Percentiles rank a stretch among this genome's conserved stretches.
Conservation (phyloP, 345 rosid genomes). For the Balakata baccata region DNA sequence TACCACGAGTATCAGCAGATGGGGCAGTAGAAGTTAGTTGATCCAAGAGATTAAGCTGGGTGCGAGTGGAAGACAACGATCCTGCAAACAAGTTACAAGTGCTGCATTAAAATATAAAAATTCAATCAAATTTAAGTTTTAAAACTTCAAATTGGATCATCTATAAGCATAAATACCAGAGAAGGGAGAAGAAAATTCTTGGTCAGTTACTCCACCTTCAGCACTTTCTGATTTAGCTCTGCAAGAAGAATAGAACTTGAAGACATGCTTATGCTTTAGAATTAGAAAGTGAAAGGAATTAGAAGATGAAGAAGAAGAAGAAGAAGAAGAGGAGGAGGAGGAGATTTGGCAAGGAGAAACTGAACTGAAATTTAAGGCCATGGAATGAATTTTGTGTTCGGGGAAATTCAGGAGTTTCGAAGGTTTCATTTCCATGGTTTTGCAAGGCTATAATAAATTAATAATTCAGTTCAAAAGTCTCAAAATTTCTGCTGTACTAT, state of each 20-base stretch:
- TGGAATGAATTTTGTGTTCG: slow-evolving; percentile 15
- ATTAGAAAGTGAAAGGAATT: slow-evolving; percentile 13
- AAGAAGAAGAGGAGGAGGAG: slow-evolving; percentile 14
- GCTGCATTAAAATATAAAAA: neutral
- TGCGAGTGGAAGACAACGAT: slow-evolving; percentile 61
- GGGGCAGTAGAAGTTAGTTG: slow-evolving; percentile 59
- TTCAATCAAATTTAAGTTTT: neutral
- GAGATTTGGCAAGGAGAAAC: slow-evolving; percentile 30
- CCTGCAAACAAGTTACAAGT: slow-evolving; percentile 29
- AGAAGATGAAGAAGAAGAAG: slow-evolving; percentile 10
- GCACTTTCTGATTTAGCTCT: slow-evolving; percentile 40
- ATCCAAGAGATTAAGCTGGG: slow-evolving; percentile 70
- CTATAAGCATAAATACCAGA: slow-evolving; percentile 30
- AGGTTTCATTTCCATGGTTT: slow-evolving; percentile 2
- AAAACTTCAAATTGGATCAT: neutral
- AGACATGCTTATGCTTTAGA: slow-evolving; percentile 24
- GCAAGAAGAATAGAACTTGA: slow-evolving; percentile 23
- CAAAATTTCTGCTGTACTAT: neutral
- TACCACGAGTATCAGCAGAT: slow-evolving; percentile 44
- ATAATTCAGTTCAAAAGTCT: neutral
- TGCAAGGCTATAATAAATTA: neutral
- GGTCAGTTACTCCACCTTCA: slow-evolving; percentile 41
- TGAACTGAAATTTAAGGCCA: slow-evolving; percentile 37
- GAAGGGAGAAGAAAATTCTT: slow-evolving; percentile 35
- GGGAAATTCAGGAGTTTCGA: neutral